Evolutionary conservation across 345 rosid genomes (phyloP), one percentile per base, ranked within the genome.

Genomic region (Pistacia integerrima): DNA sequence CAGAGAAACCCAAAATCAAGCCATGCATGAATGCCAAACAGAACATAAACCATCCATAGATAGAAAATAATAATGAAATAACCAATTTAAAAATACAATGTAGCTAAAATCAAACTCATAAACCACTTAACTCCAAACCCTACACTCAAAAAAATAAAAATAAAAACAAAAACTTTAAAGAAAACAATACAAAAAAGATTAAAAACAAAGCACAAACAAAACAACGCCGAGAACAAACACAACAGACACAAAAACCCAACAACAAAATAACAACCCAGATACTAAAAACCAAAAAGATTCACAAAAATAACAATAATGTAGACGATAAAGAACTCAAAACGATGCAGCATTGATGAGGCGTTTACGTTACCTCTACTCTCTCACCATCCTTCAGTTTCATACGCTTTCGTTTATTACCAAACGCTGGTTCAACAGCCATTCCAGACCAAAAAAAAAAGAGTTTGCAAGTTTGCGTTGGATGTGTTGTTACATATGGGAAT

Each of bases 281-380:
- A 2, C 10, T 38, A 28, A 66, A 66, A 66, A 20, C 69, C 11
- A 20, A 66, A 66, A 54, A 54, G 4, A 61, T 44, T 18, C 1
- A 54, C 4, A 13, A 54, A 54, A 4, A 14, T 3, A 16, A 14
- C 20, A 54, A 54, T 54, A 4, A 54, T 54, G 57, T 0, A 13
- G 57, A 64, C 22, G 41, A 64, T 64, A 18, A 49, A 68, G 16
- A 14, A 61, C 4, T 16, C n/a, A 1, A 5, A 12, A 25, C 35
- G 20, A 49, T n/a, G 16, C 3, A 1, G 58, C 38, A 51, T 68
- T 68, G 72, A 0, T 28, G 46, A 5, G 11, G 28, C 30, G 33
- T 18, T 36, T 0, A 33, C 33, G 16, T 54, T 80, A 84, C 87
- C 84, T 86, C 89, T 0, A 84, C 89, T 80, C 57, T 76, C 8